phyloP scores from a whole-genome alignment of 805 yeast species.

The Candida maesae region DNA sequence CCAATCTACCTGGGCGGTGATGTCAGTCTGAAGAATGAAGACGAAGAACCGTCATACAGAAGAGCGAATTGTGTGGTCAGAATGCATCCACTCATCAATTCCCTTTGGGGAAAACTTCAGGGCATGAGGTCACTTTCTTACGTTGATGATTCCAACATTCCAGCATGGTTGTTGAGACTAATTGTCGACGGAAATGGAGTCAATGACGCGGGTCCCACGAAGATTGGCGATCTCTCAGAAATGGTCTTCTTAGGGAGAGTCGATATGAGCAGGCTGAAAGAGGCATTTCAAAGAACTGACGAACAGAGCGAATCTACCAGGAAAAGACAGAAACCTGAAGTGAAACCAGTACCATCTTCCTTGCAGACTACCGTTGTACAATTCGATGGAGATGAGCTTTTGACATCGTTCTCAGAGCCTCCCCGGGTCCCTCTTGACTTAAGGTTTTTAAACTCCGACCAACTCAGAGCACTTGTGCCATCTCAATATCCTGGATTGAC shows the following conservation, averaged over 20 bases:
- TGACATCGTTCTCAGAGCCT: too few species aligned
- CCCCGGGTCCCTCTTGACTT: too few species aligned
- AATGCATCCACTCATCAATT: constrained; percentile 6
- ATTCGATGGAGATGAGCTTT: too few species aligned
- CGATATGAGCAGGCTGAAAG: too few species aligned
- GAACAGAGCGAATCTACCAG: neutral
- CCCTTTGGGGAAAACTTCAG: neutral
- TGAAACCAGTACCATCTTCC: too few species aligned
- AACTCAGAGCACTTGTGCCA: constrained; percentile 17
- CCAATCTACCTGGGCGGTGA: too few species aligned
- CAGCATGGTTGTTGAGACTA: constrained; percentile 33
- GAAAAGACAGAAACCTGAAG: too few species aligned
- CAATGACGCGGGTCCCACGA: constrained; percentile 2
- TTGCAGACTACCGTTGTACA: too few species aligned
- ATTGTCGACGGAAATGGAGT: constrained; percentile 32
- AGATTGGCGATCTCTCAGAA: too few species aligned
- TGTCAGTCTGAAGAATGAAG: too few species aligned
- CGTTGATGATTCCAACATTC: constrained; percentile 16
- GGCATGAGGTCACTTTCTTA: neutral
- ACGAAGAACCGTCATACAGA: constrained; percentile 5
- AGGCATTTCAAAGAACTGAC: neutral
- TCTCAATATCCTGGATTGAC: constrained; percentile 36
- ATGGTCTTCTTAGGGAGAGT: too few species aligned
- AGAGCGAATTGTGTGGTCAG: constrained; percentile 28
- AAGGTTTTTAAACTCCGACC: too few species aligned